A percentile compares a stretch with the other conserved stretches of the same genome.
These are phyloP conservation scores for Pleurostoma richardsiae DNA, from an alignment of 2,329 filamentous ascomycete genomes.

Conservation along the genomic window DNA sequence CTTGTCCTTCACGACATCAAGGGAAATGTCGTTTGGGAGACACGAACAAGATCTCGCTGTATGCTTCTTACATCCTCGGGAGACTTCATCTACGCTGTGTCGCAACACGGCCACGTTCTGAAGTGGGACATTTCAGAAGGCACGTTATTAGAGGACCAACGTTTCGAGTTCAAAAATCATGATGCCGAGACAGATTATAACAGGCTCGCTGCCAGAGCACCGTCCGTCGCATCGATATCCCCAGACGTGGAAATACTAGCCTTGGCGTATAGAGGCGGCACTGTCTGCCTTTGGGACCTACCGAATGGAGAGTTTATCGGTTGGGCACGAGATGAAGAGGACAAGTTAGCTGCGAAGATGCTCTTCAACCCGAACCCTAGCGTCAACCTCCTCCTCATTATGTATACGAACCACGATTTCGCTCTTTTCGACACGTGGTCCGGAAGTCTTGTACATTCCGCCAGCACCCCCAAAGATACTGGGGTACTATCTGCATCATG, in stretches of 20 bases:
- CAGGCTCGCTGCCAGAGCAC: slow-evolving; percentile 3
- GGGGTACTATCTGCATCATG: slow-evolving; percentile 9
- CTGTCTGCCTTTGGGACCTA: slow-evolving; percentile 15
- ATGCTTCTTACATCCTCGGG: slow-evolving; percentile 5
- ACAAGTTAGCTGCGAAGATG: slow-evolving; percentile 6
- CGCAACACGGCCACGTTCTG: slow-evolving; percentile 8
- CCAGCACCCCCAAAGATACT: slow-evolving; percentile 1
- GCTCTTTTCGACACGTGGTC: slow-evolving; percentile 13
- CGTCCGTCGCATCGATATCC: slow-evolving; percentile 9
- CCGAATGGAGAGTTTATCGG: slow-evolving; percentile 9
- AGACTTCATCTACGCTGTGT: slow-evolving; percentile 4
- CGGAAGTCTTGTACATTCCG: slow-evolving; percentile 6
- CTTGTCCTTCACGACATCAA: slow-evolving; percentile 8
- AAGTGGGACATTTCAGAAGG: slow-evolving; percentile 12
- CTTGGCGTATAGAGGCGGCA: slow-evolving; percentile 11
- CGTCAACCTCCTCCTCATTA: slow-evolving; percentile 12
- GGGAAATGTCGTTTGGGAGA: slow-evolving; percentile 9
- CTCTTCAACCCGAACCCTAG: slow-evolving; percentile 16
- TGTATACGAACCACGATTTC: slow-evolving; percentile 11
- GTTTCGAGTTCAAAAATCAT: slow-evolving; percentile 4
- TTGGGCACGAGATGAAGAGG: slow-evolving; percentile 12
- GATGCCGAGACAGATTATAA: slow-evolving; percentile 3
- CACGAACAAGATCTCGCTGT: slow-evolving; percentile 7
- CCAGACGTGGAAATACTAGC: slow-evolving; percentile 14
- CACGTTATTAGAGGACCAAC: slow-evolving; percentile 8